Evolutionary conservation across 1,139 yeast genomes (phyloP), one percentile per base, ranked within the genome.

Genomic region (Geotrichum macrosporum): DNA sequence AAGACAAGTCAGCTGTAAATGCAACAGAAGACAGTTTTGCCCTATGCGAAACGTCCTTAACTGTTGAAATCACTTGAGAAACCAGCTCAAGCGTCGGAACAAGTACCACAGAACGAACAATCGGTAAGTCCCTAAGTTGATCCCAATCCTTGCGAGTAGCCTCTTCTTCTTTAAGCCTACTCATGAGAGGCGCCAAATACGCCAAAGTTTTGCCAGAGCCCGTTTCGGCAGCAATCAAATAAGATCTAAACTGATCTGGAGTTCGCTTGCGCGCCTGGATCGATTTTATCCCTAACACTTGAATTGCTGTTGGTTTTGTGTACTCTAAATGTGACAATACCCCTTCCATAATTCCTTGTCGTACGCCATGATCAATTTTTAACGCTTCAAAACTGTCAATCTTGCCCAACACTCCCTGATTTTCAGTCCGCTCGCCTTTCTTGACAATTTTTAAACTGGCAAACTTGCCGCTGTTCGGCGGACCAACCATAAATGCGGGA

Each of bases 121-220:
- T 70, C 0, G 82, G 77, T 34, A 64, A 65, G 33, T 60, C 55
- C 34, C 54, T 53, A 15, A 61, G 50, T 32, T 51, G 45, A 18
- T 51, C 53, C 62, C 62, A 61, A n/a, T 51, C 52, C 4, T 51
- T 50, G 5, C 48, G 41, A 5, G 51, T 58, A 53, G 48, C 44
- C 57, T 41, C 66, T 63, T 51, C 57, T 20, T 77, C 79, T 53
- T 82, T 80, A 55, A 86, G 68, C 54, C 77, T 78, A 46, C 87
- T 83, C 44, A 89, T 57, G 33, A 89, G 55, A 0, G 95, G 88
- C 0, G 85, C 78, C 51, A 89, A 64, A 61, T 89, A 92, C 0
- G 96, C 88, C 80, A 95, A 79, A 0, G 98, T 92, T 63, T 92
- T 92, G 6, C 98, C 97, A 0, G 95, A 83, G 0, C 97, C 98